A percentile compares a stretch with the other conserved stretches of the same genome.
Conservation (phyloP, 2,329 filamentous ascomycete genomes). For the Colletotrichum lini region DNA sequence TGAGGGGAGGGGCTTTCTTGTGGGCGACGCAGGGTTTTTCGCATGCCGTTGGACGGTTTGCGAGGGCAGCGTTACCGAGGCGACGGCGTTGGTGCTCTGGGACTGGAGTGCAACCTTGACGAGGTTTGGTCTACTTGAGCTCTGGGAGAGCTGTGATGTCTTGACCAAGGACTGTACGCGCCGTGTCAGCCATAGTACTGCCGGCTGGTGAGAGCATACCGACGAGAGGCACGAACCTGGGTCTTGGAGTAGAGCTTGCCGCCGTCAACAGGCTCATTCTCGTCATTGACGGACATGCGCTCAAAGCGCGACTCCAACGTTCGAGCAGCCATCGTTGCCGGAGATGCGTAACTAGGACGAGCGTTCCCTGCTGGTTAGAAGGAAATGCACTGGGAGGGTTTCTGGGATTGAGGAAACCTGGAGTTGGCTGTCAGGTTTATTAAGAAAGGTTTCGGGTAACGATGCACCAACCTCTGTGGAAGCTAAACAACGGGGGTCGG, state of each 20-base stretch:
- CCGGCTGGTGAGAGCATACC: not conserved
- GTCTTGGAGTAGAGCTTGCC: constrained; percentile 75
- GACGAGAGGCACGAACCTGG: constrained; percentile 72
- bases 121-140: constrained; percentile 80
- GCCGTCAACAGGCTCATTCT: constrained; percentile 77
- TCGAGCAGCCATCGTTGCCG: constrained; percentile 75
- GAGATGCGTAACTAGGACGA: constrained; percentile 29
- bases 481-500: constrained; percentile 38
- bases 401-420: constrained; percentile 12
- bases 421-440: constrained; percentile 24
- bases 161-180: constrained; percentile 47
- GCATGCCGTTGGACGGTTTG: constrained; percentile 72
- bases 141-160: constrained; percentile 63
- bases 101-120: constrained; percentile 89
- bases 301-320: constrained; percentile 90
- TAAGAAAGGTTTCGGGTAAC: constrained; percentile 35
- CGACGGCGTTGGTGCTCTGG: constrained; percentile 76
- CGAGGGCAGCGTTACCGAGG: constrained; percentile 77
- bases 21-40: constrained; percentile 64
- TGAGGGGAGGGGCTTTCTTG: constrained; percentile 64
- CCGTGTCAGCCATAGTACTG: constrained; percentile 55
- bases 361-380: constrained; percentile 41
- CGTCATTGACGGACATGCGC: constrained; percentile 89
- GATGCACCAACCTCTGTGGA: constrained; percentile 30
- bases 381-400: constrained; percentile 29